Percentiles rank a stretch among this genome's conserved stretches.
Conservation (phyloP, 257 asterid species). For the Nicotiana undulata region DNA sequence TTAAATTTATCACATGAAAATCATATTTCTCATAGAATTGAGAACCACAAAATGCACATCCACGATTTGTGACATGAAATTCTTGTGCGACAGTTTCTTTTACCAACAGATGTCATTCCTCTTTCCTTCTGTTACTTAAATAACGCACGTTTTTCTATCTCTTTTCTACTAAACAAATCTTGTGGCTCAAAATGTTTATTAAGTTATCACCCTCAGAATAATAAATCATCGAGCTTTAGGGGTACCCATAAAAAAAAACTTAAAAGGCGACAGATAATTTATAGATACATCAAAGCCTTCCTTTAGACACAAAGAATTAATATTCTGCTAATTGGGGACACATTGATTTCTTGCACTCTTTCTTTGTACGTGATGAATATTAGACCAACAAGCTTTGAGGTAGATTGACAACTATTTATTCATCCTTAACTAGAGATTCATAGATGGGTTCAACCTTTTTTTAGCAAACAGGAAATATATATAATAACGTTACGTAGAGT, state of each 20-base stretch:
- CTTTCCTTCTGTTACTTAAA: background rate
- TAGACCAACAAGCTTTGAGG: background rate
- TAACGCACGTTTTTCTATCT: background rate
- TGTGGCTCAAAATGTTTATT: background rate
- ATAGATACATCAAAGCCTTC: background rate
- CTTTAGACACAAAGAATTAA: background rate
- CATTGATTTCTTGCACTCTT: background rate
- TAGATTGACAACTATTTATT: no score
- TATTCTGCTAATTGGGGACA: background rate
- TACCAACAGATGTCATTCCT: background rate
- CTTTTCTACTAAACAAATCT: background rate
- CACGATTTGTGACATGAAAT: slow-evolving; percentile 2
- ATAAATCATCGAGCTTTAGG: background rate
- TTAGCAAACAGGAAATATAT: no score
- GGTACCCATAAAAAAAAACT: background rate
- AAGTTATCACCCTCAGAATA: background rate
- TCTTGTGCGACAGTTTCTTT: background rate
- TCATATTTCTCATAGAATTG: background rate
- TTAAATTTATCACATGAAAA: background rate
- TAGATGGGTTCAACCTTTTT: background rate
- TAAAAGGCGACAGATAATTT: background rate
- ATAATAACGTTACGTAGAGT: no score
- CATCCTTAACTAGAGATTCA: background rate
- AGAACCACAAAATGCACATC: background rate
- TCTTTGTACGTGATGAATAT: background rate